Evolutionary conservation across 106 monocot species (phyloP), one percentile per base, ranked within the genome.

Genomic region (Dioscorea zingiberensis): DNA sequence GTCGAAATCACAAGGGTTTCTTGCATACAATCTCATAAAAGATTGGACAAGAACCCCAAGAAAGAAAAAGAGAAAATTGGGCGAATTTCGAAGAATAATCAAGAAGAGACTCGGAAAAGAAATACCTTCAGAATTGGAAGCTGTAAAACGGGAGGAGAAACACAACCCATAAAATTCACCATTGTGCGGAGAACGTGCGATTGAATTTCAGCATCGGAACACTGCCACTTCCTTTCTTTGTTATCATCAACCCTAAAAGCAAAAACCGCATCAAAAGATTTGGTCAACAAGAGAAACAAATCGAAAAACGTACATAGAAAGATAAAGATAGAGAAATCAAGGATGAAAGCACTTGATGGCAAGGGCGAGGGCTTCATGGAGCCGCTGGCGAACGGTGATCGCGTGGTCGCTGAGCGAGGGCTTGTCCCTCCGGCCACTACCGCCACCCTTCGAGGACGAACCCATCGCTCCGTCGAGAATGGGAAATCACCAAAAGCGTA

Each of bases 361-460:
- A 25, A 87, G 83, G 21, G 74, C 55, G 68, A 87, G 77, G 47
- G 83, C 80, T 4, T 75, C 67, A 28, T 77, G 83, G 60, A 87
- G 83, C 67, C 83, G 87, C 1, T 54, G 65, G 59, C 83, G 87
- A 9, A 84, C 70, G 22, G 54, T 76, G 59, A 87, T 60, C 54
- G 62, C 59, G 59, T 76, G 77, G 46, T 84, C 83, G 74, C 68
- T 71, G 21, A 83, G 67, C 4, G 10, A 38, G 38, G 4, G 38
- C 54, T 72, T 74, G 7, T 62, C 60, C 59, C 77, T 71, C 77
- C 77, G 80, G 63, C 46, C 24, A 47, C 54, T 62, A 68, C 44
- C 66, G 23, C 55, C 66, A 16, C 48, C 54, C 63, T 25, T n/a
- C 71, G 57, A 58, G 24, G 49, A 60, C 25, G 63, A 46, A 1